Evolutionary conservation across 2,329 filamentous ascomycete genomes (phyloP).

Genomic region (Colletotrichum lentis): DNA sequence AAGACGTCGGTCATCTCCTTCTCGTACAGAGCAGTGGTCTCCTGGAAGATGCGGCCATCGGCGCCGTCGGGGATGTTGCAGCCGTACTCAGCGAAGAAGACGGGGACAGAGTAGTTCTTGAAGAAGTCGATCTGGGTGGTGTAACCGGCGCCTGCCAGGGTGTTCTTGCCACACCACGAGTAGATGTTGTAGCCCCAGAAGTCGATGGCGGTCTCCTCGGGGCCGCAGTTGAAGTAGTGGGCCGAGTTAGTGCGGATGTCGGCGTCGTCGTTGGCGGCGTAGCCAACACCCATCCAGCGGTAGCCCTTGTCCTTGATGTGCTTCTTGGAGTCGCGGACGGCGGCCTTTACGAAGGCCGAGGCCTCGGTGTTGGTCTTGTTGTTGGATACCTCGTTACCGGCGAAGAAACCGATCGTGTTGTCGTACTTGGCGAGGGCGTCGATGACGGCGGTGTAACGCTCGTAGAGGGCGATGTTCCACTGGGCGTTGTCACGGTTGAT

Average conservation of each 20-base stretch:
- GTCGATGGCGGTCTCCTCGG: slow-evolving; percentile 74
- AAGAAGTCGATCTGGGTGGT: slow-evolving; percentile 86
- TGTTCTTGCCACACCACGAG: slow-evolving; percentile 94
- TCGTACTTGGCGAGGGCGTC: slow-evolving; percentile 82
- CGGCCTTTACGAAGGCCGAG: slow-evolving; percentile 95
- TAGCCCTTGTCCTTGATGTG: slow-evolving; percentile 86
- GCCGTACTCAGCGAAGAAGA: slow-evolving; percentile 99
- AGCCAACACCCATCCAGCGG: slow-evolving; percentile 87
- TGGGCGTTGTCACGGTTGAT: slow-evolving; percentile 82
- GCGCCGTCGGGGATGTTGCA: slow-evolving; percentile 76
- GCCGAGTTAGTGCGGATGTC: slow-evolving; percentile 83
- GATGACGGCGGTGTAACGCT: slow-evolving; percentile 83
- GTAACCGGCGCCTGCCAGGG: slow-evolving; percentile 80
- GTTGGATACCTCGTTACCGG: slow-evolving; percentile 97
- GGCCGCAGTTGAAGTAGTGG: slow-evolving; percentile 93
- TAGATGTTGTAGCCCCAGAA: slow-evolving; percentile 99
- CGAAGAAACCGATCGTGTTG: slow-evolving; percentile 97
- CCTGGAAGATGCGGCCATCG: slow-evolving; percentile 79
- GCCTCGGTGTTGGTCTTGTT: slow-evolving; percentile 85
- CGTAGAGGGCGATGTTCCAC: slow-evolving; percentile 82
- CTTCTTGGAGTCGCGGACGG: slow-evolving; percentile 92
- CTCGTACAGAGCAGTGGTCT: slow-evolving; percentile 83
- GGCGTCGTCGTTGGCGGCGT: slow-evolving; percentile 93
- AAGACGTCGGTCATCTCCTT: slow-evolving; percentile 84
- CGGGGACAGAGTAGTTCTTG: slow-evolving; percentile 85